Base-by-base conservation (phyloP, 2,329 filamentous ascomycete species). In the Aspergillus puulaauensis region DNA sequence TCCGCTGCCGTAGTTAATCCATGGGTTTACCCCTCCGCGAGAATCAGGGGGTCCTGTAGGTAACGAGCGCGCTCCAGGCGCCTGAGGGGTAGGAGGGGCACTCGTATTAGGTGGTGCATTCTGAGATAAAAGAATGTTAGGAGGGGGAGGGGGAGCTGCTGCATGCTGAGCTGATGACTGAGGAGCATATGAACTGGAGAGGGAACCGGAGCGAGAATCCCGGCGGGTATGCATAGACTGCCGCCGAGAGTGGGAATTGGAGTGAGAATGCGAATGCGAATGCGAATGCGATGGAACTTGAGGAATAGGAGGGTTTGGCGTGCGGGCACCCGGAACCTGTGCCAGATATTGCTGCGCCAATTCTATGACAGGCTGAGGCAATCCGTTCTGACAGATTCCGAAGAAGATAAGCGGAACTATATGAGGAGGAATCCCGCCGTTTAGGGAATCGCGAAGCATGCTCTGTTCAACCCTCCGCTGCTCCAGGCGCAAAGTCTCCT, bases 331-430 rank as follows among this genome's bases (percentile, higher is more conserved):
- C 14, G 75, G 33, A 41, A 74, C 60, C 52, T 74, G 74, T 6
- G 80, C 77, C 70, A 88, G 80, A 66, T 84, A 86, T 66, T 90
- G 86, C 68, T 90, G 88, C 12, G 85, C 83, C 83, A 83, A 87
- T 69, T 91, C 88, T 53, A 90, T 65, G 3, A 84, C 83, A 33
- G 82, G 80, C 61, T 84, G 85, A 19, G 86, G 80, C 27, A 88
- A 73, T 54, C 80, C 67, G 37, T 85, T 86, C 40, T 86, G 87
- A 46, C 83, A 83, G 80, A 91, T 87, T 44, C 87, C 87, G 12
- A 87, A 84, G 73, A 93, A 91, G 23, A 93, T 86, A 58, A 91
- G 77, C 6, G 90, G 90, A 24, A 92, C 82, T 82, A 92, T 85
- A 37, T 87, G 82, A 12, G 89, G 88, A 9, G 90, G 89, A 51